These are phyloP conservation scores for Trypanosoma brucei DNA, from an alignment of 208 protist genomes.

Conservation along the genomic window DNA sequence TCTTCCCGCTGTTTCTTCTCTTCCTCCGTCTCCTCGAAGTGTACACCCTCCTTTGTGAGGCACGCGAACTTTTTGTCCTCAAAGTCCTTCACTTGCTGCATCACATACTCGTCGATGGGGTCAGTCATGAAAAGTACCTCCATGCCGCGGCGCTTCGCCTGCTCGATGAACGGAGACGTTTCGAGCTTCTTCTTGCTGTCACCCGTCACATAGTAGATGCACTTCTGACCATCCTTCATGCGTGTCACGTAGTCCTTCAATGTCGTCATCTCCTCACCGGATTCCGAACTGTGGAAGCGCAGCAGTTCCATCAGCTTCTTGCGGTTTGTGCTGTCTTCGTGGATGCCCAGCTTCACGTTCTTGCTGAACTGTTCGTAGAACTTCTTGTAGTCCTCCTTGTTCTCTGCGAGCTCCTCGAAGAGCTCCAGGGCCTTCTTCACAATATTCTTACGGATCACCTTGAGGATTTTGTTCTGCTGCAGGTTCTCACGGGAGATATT, in stretches of 20 bases:
- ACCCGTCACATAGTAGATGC: slow-evolving; percentile 99
- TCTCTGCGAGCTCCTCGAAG: slow-evolving; percentile 95
- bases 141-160: slow-evolving; percentile 83
- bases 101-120: slow-evolving; percentile 98
- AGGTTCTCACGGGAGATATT: slow-evolving; percentile 99
- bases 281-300: slow-evolving; percentile 92
- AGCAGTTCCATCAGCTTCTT: slow-evolving; percentile 94
- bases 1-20: slow-evolving; percentile 97
- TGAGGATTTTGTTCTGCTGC: slow-evolving; percentile 98
- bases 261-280: slow-evolving; percentile 86
- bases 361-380: slow-evolving; percentile 98
- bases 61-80: slow-evolving; percentile 98
- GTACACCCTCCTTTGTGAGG: slow-evolving; percentile 98
- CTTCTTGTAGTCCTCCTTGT: slow-evolving; percentile 98
- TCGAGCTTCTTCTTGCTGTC: slow-evolving; percentile 82
- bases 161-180: slow-evolving; percentile 97
- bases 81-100: slow-evolving; percentile 97
- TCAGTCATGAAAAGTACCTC: slow-evolving; percentile 98
- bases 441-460: slow-evolving; percentile 98
- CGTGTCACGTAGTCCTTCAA: slow-evolving; percentile 96
- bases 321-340: slow-evolving; percentile 95
- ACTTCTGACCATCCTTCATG: slow-evolving; percentile 97
- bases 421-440: slow-evolving; percentile 97
- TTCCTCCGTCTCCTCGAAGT: slow-evolving; percentile 96
- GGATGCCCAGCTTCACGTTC: slow-evolving; percentile 98